These are phyloP conservation scores for Glycine soja DNA, from an alignment of 306 rosid species.

Conservation along the genomic window DNA sequence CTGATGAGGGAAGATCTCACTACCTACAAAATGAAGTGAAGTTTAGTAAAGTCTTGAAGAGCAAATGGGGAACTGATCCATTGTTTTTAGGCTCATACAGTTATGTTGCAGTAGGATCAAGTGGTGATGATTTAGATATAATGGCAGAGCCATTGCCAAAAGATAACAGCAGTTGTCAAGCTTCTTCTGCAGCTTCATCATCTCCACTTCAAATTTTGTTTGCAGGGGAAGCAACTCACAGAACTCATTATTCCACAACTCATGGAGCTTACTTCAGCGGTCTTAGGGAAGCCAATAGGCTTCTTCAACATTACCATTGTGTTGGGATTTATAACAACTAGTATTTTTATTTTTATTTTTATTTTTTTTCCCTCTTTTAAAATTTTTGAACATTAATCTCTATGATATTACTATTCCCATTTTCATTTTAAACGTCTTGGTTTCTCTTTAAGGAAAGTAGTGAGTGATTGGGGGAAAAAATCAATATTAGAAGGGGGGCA, in stretches of 20 bases:
- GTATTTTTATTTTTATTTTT: constrained; percentile 31
- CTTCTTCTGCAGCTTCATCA: constrained; percentile 35
- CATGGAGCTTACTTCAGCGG: constrained; percentile 99
- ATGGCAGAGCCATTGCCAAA: constrained; percentile 93
- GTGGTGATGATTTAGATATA: constrained; percentile 85
- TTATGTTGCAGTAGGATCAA: constrained; percentile 87
- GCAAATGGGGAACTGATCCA: constrained; percentile 85
- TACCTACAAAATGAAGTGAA: constrained; percentile 51
- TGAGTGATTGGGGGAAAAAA: constrained; percentile 45
- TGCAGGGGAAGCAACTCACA: constrained; percentile 98
- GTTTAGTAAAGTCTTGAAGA: constrained; percentile 70
- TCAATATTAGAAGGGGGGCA: constrained; percentile 50
- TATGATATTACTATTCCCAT: constrained; percentile 63
- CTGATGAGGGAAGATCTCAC: constrained; percentile 42
- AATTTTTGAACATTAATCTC: constrained; percentile 54
- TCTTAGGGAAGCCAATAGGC: constrained; percentile 94
- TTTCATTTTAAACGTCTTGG: constrained; percentile 61
- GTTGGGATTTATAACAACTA: constrained; percentile 61
- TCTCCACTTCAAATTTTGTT: constrained; percentile 86
- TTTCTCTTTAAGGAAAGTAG: constrained; percentile 57
- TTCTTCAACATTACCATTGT: constrained; percentile 84
- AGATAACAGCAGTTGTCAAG: constrained; percentile 43
- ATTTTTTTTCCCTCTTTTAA: constrained; percentile 19
- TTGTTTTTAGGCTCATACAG: constrained; percentile 89
- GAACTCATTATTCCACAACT: constrained; percentile 97